Percentiles rank a stretch among this genome's conserved stretches.
These are phyloP conservation scores for Aureobasidium sp. DNA, from an alignment of 2,329 filamentous ascomycete species.

Conservation along the genomic window DNA sequence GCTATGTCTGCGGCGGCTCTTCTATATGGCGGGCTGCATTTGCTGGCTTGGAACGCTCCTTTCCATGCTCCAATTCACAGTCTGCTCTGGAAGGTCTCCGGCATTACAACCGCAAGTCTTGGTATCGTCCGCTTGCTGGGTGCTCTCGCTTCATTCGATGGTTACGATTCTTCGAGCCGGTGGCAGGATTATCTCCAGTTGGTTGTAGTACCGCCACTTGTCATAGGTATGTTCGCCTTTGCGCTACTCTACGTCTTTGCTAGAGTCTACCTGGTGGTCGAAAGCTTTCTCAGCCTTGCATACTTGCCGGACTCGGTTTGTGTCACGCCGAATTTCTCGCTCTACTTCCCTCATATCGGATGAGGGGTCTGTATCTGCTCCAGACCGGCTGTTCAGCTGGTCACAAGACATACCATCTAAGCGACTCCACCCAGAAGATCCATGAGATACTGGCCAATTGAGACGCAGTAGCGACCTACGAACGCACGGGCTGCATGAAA, in stretches of 20 bases:
- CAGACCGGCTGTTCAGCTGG: not conserved
- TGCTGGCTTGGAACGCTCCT: slow-evolving; percentile 20
- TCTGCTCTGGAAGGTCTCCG: not conserved
- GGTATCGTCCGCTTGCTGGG: too few relatives aligned
- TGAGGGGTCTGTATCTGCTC: not conserved
- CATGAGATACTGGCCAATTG: not conserved
- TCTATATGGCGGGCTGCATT: slow-evolving; percentile 16
- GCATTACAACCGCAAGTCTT: not conserved
- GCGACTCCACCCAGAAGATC: not conserved
- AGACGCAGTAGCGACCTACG: not conserved
- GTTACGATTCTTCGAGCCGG: too few relatives aligned
- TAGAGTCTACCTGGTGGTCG: slow-evolving; percentile 15
- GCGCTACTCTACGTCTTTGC: slow-evolving; percentile 5
- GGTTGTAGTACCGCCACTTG: too few relatives aligned
- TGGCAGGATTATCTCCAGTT: too few relatives aligned
- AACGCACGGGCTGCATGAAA: not conserved
- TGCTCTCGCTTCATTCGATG: too few relatives aligned
- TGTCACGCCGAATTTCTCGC: slow-evolving; percentile 9
- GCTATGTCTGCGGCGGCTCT: slow-evolving; percentile 10
- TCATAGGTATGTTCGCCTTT: not conserved
- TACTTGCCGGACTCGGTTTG: slow-evolving; percentile 14
- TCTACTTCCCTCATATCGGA: slow-evolving; percentile 15
- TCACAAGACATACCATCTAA: not conserved
- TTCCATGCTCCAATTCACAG: slow-evolving; percentile 11
- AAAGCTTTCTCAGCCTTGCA: slow-evolving; percentile 14